Conservation (phyloP, 495 filamentous ascomycete genomes). For the Aspergillus olivimuriae region DNA sequence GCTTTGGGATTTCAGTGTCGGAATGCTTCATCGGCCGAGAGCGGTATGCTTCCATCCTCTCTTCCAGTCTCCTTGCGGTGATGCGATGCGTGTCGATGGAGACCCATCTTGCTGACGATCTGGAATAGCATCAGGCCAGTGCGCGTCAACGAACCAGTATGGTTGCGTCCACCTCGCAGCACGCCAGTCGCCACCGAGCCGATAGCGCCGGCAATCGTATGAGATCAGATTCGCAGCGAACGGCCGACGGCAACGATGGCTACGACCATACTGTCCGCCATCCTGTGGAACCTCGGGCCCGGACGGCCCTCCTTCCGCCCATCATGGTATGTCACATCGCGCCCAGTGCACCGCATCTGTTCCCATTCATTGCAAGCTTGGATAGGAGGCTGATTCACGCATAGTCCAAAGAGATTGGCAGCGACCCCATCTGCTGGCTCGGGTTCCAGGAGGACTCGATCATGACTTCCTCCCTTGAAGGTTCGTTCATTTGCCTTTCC, state of each 20-base stretch:
- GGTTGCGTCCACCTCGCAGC: constrained; percentile 44
- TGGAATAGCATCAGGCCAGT: constrained; percentile 38
- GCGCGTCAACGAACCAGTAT: constrained; percentile 35
- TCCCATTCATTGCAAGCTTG: too few relatives aligned
- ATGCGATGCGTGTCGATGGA: too few relatives aligned
- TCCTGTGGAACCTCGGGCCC: constrained; percentile 70
- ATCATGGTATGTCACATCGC: constrained; percentile 76
- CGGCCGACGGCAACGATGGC: constrained; percentile 41
- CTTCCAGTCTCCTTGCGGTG: neutral
- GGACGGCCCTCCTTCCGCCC: constrained; percentile 83
- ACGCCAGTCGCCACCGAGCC: constrained; percentile 69
- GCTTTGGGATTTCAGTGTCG: constrained; percentile 95
- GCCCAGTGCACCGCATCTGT: too few relatives aligned
- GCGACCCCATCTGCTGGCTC: constrained; percentile 82
- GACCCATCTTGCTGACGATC: neutral
- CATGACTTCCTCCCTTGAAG: constrained; percentile 81
- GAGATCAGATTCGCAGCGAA: constrained; percentile 62
- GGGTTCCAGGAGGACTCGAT: constrained; percentile 88
- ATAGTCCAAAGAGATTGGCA: constrained; percentile 77
- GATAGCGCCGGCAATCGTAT: constrained; percentile 50
- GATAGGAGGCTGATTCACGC: constrained; percentile 7
- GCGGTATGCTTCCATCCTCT: constrained; percentile 45
- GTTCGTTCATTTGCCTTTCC: constrained; percentile 41
- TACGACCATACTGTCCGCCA: constrained; percentile 55
- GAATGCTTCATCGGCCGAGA: constrained; percentile 88